Evolutionary conservation across 176 grass and related monocot genomes (phyloP).

Genomic region (Thinopyrum elongatum): DNA sequence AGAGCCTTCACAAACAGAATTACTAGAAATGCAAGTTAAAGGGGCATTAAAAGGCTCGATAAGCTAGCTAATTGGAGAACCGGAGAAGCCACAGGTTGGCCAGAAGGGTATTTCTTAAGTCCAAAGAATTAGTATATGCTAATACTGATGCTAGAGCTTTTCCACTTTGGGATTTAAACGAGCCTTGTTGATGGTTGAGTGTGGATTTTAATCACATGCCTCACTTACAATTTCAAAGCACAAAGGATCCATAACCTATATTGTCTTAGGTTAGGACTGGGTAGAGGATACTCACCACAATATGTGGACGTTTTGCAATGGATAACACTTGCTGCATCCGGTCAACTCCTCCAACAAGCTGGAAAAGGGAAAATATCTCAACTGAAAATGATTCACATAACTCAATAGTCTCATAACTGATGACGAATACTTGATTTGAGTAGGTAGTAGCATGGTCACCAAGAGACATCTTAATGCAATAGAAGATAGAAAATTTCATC

Average conservation of each 20-base stretch:
- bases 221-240: background rate
- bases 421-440: background rate
- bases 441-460: background rate
- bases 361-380: constrained; percentile 1
- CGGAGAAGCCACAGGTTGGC: background rate
- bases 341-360: constrained; percentile 94
- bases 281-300: constrained; percentile 57
- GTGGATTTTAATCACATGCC: background rate
- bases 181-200: background rate
- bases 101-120: background rate
- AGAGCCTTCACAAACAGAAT: background rate
- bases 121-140: background rate
- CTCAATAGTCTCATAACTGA: background rate
- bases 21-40: background rate
- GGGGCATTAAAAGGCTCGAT: background rate
- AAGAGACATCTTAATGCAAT: background rate
- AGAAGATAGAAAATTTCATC: background rate
- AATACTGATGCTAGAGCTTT: background rate
- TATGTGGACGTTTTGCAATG: constrained; percentile 79
- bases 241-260: background rate
- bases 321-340: constrained; percentile 77
- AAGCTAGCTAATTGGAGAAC: background rate
- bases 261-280: background rate
- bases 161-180: background rate
- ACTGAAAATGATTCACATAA: background rate